A percentile compares a stretch with the other conserved stretches of the same genome.
These are phyloP conservation scores for Fusarium gaditjirri DNA, from an alignment of 2,329 filamentous ascomycete species.

Conservation along the genomic window DNA sequence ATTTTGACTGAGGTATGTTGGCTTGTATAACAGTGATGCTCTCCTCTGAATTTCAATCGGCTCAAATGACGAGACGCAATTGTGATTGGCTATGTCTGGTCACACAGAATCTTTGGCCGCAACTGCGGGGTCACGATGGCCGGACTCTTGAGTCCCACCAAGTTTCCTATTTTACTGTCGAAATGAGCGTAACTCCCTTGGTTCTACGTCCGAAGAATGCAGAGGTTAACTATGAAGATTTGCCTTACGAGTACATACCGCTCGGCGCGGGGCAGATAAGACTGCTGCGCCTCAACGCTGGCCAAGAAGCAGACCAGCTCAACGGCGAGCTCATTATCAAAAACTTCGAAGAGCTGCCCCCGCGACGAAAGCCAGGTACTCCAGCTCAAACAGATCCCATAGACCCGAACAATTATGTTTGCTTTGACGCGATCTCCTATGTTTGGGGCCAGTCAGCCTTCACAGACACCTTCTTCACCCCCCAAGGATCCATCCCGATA, in stretches of 20 bases:
- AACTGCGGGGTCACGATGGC: background rate
- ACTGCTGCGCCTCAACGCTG: background rate
- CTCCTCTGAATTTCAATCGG: too few relatives aligned
- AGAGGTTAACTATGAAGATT: rapidly evolving
- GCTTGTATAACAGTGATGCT: background rate
- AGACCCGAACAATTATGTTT: background rate
- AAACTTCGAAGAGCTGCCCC: background rate
- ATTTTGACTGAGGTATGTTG: too few relatives aligned
- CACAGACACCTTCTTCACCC: background rate
- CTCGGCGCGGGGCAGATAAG: background rate
- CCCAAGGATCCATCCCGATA: background rate
- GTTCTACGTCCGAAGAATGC: rapidly evolving
- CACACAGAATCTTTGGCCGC: background rate
- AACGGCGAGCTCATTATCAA: background rate
- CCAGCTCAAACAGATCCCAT: background rate
- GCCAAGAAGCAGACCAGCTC: background rate
- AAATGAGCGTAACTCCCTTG: rapidly evolving
- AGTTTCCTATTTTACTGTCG: background rate
- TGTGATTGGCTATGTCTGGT: background rate
- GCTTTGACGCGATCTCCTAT: conserved; percentile 11
- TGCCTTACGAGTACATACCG: background rate
- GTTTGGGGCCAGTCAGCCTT: conserved; percentile 7
- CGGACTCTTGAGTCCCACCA: too few relatives aligned
- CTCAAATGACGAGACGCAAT: too few relatives aligned
- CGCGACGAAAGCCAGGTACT: background rate